Percentiles rank a stretch among this genome's conserved stretches.
These are phyloP conservation scores for Grosmannia clavigera DNA, from an alignment of 2,329 filamentous ascomycete species.

Conservation along the genomic window DNA sequence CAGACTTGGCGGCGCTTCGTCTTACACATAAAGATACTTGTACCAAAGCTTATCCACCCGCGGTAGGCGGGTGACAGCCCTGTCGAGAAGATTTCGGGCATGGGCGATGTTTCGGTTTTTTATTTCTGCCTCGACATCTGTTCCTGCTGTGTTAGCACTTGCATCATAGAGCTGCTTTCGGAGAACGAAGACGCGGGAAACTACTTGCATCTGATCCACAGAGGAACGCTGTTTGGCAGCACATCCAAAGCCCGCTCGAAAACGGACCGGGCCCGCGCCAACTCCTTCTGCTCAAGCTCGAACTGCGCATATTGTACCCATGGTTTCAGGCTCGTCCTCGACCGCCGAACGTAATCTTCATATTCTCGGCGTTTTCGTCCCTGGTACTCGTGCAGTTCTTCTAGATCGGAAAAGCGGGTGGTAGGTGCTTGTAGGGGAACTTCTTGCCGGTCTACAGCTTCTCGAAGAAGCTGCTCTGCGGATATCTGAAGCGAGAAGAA, in stretches of 20 bases:
- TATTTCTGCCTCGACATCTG: constrained; percentile 86
- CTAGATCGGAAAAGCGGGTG: constrained; percentile 88
- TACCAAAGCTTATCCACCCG: constrained; percentile 96
- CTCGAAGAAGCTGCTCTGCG: constrained; percentile 90
- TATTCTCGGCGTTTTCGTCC: constrained; percentile 93
- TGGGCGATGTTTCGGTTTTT: constrained; percentile 93
- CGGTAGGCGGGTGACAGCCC: constrained; percentile 84
- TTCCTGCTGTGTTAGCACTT: constrained; percentile 31
- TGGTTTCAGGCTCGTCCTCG: constrained; percentile 93
- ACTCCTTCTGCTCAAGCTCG: constrained; percentile 98
- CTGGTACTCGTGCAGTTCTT: constrained; percentile 96
- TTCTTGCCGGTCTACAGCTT: constrained; percentile 95
- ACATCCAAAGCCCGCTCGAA: constrained; percentile 94
- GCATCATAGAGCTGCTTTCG: not conserved
- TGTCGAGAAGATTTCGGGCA: constrained; percentile 84
- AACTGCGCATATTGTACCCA: constrained; percentile 97
- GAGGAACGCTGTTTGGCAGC: constrained; percentile 69
- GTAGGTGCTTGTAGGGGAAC: constrained; percentile 77
- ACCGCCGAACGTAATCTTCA: constrained; percentile 93
- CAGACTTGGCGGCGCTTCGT: not conserved
- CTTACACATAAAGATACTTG: constrained; percentile 59
- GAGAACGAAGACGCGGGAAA: not conserved
- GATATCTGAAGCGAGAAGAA: constrained; percentile 58
- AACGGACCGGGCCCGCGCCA: constrained; percentile 76
- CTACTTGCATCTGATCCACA: constrained; percentile 53